Percentiles rank a stretch among this genome's conserved stretches.
Evolutionary conservation across 148 eudicot genomes (phyloP).

Genomic region (Diospyros lotus): DNA sequence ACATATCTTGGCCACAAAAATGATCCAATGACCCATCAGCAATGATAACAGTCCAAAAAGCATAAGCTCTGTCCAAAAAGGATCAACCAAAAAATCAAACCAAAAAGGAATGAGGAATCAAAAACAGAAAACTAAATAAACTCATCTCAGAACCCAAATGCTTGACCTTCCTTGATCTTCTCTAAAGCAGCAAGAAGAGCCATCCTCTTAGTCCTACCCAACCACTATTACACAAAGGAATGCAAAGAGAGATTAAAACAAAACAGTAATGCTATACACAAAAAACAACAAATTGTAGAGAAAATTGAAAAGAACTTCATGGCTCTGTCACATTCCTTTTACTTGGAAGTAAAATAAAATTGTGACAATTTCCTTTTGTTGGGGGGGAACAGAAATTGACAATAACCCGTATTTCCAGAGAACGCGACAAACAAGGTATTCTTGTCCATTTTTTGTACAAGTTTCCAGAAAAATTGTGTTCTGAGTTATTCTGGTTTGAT

Average conservation of each 20-base stretch:
- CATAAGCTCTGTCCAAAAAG: slow-evolving; percentile 54
- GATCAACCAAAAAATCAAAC: neutral
- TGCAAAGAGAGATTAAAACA: too few species aligned
- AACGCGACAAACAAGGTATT: too few species aligned
- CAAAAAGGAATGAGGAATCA: neutral
- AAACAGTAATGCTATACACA: too few species aligned
- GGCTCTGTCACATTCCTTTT: too few species aligned
- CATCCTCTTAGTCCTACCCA: slow-evolving; percentile 63
- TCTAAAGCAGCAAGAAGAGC: slow-evolving; percentile 58
- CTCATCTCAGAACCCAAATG: neutral
- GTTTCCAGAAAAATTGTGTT: too few species aligned
- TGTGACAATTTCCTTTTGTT: too few species aligned
- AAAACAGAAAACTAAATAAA: slow-evolving; percentile 6
- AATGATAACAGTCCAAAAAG: slow-evolving; percentile 70
- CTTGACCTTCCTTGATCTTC: slow-evolving; percentile 73
- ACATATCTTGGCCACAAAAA: slow-evolving; percentile 66
- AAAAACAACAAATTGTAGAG: neutral
- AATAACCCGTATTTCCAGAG: too few species aligned
- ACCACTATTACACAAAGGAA: slow-evolving; percentile 42
- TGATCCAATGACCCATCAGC: slow-evolving; percentile 70
- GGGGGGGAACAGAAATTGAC: too few species aligned
- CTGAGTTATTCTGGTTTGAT: too few species aligned
- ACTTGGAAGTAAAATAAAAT: too few species aligned
- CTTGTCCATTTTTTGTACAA: too few species aligned
- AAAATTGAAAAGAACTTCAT: too few species aligned